A percentile compares a stretch with the other conserved stretches of the same genome.
Evolutionary conservation across 441 rosid genomes (phyloP).

Genomic region (Metrosideros polymorpha): DNA sequence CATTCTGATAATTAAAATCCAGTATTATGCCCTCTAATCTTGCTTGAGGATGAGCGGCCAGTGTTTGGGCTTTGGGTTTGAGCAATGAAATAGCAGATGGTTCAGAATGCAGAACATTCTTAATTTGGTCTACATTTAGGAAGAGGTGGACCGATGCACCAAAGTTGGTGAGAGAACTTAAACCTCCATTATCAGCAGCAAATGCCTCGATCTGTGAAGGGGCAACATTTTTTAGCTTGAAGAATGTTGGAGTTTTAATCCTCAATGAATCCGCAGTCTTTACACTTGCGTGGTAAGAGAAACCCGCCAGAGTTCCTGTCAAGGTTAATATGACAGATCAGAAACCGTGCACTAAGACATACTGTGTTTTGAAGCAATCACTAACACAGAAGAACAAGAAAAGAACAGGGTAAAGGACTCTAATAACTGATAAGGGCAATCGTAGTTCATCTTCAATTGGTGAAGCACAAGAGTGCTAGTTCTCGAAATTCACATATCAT

Average conservation of each 20-base stretch:
- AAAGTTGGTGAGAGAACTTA: slow-evolving; percentile 5
- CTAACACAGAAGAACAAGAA: not conserved
- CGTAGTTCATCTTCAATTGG: not conserved
- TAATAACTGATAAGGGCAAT: not conserved
- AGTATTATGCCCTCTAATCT: slow-evolving; percentile 23
- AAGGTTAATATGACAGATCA: not conserved
- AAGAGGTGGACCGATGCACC: slow-evolving; percentile 23
- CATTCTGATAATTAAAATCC: not conserved
- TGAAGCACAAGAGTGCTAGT: not conserved
- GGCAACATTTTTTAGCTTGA: slow-evolving; percentile 18
- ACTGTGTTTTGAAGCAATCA: not conserved
- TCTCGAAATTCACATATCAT: not conserved
- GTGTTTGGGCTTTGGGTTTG: slow-evolving; percentile 19
- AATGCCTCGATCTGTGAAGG: slow-evolving; percentile 15
- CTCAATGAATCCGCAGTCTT: slow-evolving; percentile 8
- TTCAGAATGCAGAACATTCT: slow-evolving; percentile 13
- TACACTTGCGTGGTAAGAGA: slow-evolving; percentile 15
- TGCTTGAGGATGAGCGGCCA: slow-evolving; percentile 10
- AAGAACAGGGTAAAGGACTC: not conserved
- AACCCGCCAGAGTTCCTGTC: slow-evolving; percentile 35
- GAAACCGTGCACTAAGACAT: not conserved
- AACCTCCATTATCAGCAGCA: slow-evolving; percentile 10
- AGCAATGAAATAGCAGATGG: slow-evolving; percentile 28
- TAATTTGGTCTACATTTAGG: slow-evolving; percentile 14
- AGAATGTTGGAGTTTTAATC: slow-evolving; percentile 8